Evolutionary conservation across 768 basidiomycete genomes (phyloP).

Genomic region (Lactifluus rugatus): DNA sequence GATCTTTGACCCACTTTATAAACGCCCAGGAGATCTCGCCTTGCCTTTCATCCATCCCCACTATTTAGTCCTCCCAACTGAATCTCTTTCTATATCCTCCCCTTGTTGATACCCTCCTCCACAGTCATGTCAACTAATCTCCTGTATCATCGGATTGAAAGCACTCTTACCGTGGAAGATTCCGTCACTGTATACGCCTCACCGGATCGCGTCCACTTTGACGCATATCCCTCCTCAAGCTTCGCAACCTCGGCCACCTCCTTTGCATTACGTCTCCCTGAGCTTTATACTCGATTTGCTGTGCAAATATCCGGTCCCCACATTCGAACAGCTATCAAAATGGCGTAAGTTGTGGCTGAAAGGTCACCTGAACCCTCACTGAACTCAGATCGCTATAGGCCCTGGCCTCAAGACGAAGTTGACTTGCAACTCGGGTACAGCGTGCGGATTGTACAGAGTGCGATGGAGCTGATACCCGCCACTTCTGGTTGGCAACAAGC

Average conservation of each 20-base stretch:
- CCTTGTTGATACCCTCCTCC: background rate
- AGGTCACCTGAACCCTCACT: background rate
- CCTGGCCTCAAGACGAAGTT: background rate
- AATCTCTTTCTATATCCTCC: background rate
- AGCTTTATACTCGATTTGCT: background rate
- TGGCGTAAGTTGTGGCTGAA: background rate
- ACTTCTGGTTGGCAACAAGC: background rate
- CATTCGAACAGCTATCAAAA: background rate
- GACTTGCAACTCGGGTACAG: background rate
- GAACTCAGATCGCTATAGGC: background rate
- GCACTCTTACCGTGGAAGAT: background rate
- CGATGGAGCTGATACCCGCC: background rate
- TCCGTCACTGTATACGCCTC: background rate
- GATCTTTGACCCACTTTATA: background rate
- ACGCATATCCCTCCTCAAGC: background rate
- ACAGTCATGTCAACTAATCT: background rate
- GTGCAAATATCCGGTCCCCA: background rate
- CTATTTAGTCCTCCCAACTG: background rate
- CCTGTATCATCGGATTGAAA: background rate
- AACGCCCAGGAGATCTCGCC: background rate
- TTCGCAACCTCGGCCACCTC: background rate
- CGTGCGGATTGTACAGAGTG: background rate
- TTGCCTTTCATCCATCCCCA: constrained; percentile 6
- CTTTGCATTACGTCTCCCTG: accelerated
- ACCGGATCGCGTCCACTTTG: background rate